Evolutionary conservation across 164 flowering plant genomes (phyloP).

Genomic region (Vitis rotundifolia): DNA sequence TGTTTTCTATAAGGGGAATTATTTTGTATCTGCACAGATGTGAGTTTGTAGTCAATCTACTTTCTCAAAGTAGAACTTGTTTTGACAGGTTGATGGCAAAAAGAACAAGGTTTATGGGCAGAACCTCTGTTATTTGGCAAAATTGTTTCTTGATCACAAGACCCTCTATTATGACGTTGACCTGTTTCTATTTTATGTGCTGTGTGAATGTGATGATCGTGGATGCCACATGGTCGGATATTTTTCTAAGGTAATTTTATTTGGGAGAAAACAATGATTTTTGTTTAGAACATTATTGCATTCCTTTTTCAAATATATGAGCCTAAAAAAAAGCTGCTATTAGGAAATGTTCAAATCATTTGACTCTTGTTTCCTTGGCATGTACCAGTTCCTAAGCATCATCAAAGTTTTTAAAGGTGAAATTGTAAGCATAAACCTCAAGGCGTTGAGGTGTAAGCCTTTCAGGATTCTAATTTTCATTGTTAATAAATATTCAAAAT

Average conservation of each 20-base stretch:
- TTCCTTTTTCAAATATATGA: too few relatives aligned
- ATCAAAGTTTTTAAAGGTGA: too few relatives aligned
- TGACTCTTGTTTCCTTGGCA: too few relatives aligned
- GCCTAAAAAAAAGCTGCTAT: too few relatives aligned
- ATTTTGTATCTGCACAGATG: not conserved
- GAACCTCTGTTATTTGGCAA: slow-evolving; percentile 93
- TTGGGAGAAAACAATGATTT: too few relatives aligned
- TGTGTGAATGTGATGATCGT: slow-evolving; percentile 98
- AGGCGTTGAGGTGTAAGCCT: too few relatives aligned
- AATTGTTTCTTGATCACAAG: slow-evolving; percentile 97
- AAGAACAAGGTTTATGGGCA: slow-evolving; percentile 99
- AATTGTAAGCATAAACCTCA: too few relatives aligned
- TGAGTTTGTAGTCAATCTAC: not conserved
- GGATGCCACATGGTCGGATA: slow-evolving; percentile 99
- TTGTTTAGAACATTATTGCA: too few relatives aligned
- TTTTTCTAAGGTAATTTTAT: slow-evolving; percentile 81
- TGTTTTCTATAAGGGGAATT: not conserved
- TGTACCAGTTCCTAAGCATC: too few relatives aligned
- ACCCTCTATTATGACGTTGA: slow-evolving; percentile 98
- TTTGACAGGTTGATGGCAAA: slow-evolving; percentile 92
- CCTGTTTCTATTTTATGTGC: slow-evolving; percentile 84
- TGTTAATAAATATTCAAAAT: too few relatives aligned
- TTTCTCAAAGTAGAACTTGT: not conserved
- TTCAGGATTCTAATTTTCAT: too few relatives aligned
- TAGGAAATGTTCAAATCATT: too few relatives aligned